Evolutionary conservation across 164 flowering plant species (phyloP).

Genomic region (Tetracentron sinense): DNA sequence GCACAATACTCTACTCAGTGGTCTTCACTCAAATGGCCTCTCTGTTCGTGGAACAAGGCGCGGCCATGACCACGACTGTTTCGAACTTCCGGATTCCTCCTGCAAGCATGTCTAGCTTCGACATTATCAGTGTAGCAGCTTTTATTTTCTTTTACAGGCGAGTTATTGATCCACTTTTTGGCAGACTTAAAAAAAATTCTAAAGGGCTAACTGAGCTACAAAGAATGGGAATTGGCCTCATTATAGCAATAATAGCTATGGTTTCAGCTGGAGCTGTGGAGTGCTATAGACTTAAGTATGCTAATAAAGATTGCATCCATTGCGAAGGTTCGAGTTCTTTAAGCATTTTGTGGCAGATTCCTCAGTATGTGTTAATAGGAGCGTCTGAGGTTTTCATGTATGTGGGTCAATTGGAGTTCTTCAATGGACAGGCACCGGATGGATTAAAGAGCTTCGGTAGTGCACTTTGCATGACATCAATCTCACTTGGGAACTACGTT

Average conservation of each 20-base stretch:
- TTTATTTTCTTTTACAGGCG: conserved; percentile 53
- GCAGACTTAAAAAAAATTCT: conserved; percentile 13
- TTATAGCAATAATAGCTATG: conserved; percentile 56
- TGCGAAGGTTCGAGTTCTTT: conserved; percentile 35
- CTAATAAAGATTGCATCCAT: too few species aligned
- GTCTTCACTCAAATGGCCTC: conserved; percentile 86
- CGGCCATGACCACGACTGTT: conserved; percentile 48
- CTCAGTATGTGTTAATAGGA: conserved; percentile 61
- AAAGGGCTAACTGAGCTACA: too few species aligned
- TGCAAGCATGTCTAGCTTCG: conserved; percentile 75
- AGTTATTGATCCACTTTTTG: conserved; percentile 41
- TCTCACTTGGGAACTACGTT: conserved; percentile 59
- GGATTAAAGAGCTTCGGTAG: too few species aligned
- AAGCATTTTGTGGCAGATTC: too few species aligned
- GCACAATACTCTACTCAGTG: too few species aligned
- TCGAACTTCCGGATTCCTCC: conserved; percentile 53
- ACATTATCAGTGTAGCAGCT: conserved; percentile 53
- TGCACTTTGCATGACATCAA: too few species aligned
- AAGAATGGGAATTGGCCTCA: conserved; percentile 68
- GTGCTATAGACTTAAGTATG: conserved; percentile 35
- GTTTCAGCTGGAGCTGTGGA: conserved; percentile 55
- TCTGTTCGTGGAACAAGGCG: conserved; percentile 76
- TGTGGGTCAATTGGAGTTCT: conserved; percentile 76
- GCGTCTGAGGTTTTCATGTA: conserved; percentile 83
- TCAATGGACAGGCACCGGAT: conserved; percentile 65